These are phyloP conservation scores for Phoma herbarum DNA, from an alignment of 2,329 filamentous ascomycete genomes.

Conservation along the genomic window DNA sequence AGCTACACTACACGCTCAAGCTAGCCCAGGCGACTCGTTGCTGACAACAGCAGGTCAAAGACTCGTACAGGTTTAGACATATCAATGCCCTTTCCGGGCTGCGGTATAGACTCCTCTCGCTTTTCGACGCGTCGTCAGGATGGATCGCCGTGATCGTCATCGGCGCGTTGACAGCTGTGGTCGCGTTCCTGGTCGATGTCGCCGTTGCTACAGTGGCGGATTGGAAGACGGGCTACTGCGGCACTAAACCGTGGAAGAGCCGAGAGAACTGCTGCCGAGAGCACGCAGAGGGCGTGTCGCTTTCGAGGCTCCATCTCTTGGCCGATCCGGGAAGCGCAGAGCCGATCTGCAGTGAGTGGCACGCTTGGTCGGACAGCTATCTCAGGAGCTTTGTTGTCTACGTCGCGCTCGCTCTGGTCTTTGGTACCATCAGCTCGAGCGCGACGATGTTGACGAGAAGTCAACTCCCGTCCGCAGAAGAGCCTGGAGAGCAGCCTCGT, in stretches of 20 bases:
- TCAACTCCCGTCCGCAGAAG: slow-evolving; percentile 57
- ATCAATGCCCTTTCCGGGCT: slow-evolving; percentile 57
- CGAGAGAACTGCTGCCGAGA: slow-evolving; percentile 61
- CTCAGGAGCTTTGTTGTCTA: slow-evolving; percentile 58
- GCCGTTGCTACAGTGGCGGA: slow-evolving; percentile 64
- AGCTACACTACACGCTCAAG: neutral
- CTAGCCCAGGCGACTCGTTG: neutral
- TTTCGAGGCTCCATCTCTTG: neutral
- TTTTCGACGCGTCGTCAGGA: slow-evolving; percentile 62
- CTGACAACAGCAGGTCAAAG: slow-evolving; percentile 58
- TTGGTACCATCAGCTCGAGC: slow-evolving; percentile 60
- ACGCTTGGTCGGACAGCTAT: slow-evolving; percentile 56
- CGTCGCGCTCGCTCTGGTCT: slow-evolving; percentile 59
- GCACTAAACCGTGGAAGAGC: slow-evolving; percentile 55
- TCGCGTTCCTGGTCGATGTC: slow-evolving; percentile 66
- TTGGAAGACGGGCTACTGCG: slow-evolving; percentile 67
- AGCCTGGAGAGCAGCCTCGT: slow-evolving; percentile 25
- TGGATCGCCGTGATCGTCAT: slow-evolving; percentile 66
- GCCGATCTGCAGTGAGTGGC: slow-evolving; percentile 53
- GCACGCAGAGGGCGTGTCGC: neutral
- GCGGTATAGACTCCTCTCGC: slow-evolving; percentile 50
- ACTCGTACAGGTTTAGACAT: slow-evolving; percentile 62
- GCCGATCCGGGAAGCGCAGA: slow-evolving; percentile 29
- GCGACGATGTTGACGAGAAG: slow-evolving; percentile 62
- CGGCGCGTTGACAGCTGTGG: slow-evolving; percentile 62